These are phyloP conservation scores for Thermochaetoides thermophila DNA, from an alignment of 495 filamentous ascomycete genomes.

Conservation along the genomic window DNA sequence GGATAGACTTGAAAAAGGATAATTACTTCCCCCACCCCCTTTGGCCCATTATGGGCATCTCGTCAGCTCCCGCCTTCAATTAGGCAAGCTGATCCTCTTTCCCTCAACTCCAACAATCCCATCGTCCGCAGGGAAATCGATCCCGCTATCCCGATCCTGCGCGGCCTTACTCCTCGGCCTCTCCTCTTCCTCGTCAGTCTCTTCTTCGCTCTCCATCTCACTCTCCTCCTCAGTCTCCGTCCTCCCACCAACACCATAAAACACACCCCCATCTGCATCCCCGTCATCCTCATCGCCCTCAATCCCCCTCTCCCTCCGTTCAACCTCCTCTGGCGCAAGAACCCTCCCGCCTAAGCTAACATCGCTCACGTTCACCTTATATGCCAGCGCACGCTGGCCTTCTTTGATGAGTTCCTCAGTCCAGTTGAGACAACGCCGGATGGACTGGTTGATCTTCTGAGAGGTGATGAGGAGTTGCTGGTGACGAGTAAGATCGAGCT, in stretches of 20 bases:
- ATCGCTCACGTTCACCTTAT: constrained; percentile 59
- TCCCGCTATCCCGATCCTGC: constrained; percentile 40
- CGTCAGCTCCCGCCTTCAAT: too few species aligned
- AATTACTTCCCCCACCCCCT: too few species aligned
- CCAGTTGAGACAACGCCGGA: constrained; percentile 73
- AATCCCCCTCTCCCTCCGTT: constrained; percentile 34
- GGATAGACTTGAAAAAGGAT: too few species aligned
- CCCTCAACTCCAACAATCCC: too few species aligned
- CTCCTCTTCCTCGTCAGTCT: background rate
- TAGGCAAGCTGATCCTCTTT: too few species aligned
- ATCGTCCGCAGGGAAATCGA: constrained; percentile 29
- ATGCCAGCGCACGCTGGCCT: constrained; percentile 72
- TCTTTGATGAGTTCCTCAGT: constrained; percentile 83
- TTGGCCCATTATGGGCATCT: too few species aligned
- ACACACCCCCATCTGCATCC: constrained; percentile 7
- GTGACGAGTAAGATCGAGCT: constrained; percentile 75
- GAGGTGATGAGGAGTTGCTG: constrained; percentile 75
- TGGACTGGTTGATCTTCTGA: constrained; percentile 84
- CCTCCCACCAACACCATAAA: constrained; percentile 2
- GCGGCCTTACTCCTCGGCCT: constrained; percentile 19
- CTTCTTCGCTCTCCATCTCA: background rate
- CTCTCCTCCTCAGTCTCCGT: constrained; percentile 1
- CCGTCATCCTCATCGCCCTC: constrained; percentile 34
- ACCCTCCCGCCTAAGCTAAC: constrained; percentile 74
- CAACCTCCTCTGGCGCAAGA: constrained; percentile 35